Conservation (phyloP, 2,329 filamentous ascomycete genomes). For the Xylaria sp. region DNA sequence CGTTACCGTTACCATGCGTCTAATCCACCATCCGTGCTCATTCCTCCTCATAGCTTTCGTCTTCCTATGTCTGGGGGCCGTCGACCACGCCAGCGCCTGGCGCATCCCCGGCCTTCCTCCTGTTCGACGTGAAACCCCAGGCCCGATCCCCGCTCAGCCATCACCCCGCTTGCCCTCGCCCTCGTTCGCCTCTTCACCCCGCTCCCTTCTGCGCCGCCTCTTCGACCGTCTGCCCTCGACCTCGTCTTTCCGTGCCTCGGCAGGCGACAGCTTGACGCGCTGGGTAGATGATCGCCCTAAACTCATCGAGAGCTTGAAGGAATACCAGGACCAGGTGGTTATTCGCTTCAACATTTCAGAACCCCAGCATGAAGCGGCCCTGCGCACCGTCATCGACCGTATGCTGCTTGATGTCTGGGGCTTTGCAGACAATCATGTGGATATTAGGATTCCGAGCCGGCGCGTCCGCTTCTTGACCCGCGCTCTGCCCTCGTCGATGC, state of each 20-base stretch:
- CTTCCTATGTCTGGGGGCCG: slow-evolving; percentile 20
- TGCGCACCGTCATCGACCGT: slow-evolving; percentile 50
- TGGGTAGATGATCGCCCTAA: slow-evolving; percentile 45
- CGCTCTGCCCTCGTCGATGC: slow-evolving; percentile 79
- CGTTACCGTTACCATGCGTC: slow-evolving; percentile 30
- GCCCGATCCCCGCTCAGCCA: neutral
- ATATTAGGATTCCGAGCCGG: slow-evolving; percentile 81
- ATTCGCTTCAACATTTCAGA: slow-evolving; percentile 83
- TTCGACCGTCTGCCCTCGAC: slow-evolving; percentile 39
- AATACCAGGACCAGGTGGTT: slow-evolving; percentile 85
- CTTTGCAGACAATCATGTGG: slow-evolving; percentile 81
- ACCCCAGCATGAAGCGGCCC: slow-evolving; percentile 42
- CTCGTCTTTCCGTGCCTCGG: slow-evolving; percentile 36
- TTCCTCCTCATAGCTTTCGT: slow-evolving; percentile 22
- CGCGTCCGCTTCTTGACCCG: slow-evolving; percentile 81
- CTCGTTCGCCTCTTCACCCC: slow-evolving; percentile 22
- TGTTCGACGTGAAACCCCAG: slow-evolving; percentile 3
- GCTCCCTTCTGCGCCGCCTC: slow-evolving; percentile 44
- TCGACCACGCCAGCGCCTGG: slow-evolving; percentile 24
- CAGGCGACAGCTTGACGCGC: slow-evolving; percentile 37
- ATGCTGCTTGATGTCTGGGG: slow-evolving; percentile 93
- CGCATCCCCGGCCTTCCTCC: slow-evolving; percentile 33
- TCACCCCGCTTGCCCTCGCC: slow-evolving; percentile 6
- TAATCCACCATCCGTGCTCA: slow-evolving; percentile 2
- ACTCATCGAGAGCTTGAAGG: slow-evolving; percentile 50